A percentile compares a stretch with the other conserved stretches of the same genome.
Evolutionary conservation across 1,284 basidiomycete genomes (phyloP).

Genomic region (Rugiboletus extremiorientalis): DNA sequence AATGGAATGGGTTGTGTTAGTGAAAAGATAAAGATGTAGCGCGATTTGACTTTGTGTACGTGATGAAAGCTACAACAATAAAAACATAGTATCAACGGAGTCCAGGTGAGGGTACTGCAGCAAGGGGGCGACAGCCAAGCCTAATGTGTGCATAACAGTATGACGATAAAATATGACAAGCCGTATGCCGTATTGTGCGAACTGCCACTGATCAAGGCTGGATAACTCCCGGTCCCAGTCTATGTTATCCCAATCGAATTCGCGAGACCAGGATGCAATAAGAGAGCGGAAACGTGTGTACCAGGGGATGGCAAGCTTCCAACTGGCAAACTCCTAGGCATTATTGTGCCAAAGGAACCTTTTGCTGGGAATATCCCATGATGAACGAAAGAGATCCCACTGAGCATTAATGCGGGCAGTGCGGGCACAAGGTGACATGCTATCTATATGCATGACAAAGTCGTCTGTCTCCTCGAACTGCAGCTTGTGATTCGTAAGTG

Average conservation of each 20-base stretch:
- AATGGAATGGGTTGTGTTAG: too few relatives aligned
- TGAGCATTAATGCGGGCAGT: background rate
- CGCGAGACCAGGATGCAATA: too few relatives aligned
- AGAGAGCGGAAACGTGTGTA: constrained; percentile 3
- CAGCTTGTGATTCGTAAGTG: background rate
- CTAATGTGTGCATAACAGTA: too few relatives aligned
- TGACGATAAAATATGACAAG: too few relatives aligned
- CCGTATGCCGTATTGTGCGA: too few relatives aligned
- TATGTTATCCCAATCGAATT: background rate
- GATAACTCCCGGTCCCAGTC: constrained; percentile 4
- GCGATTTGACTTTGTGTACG: too few relatives aligned
- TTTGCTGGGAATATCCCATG: background rate
- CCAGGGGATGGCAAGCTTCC: constrained; percentile 2
- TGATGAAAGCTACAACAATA: too few relatives aligned
- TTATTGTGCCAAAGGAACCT: constrained; percentile 1
- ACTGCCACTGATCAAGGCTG: too few relatives aligned
- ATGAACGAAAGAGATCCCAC: constrained; percentile 1
- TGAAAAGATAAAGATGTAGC: too few relatives aligned
- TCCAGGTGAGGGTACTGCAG: too few relatives aligned
- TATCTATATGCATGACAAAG: background rate
- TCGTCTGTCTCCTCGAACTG: background rate
- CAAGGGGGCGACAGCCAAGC: too few relatives aligned
- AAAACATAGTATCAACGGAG: too few relatives aligned
- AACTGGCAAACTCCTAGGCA: background rate
- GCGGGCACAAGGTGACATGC: background rate